phyloP scores from a whole-genome alignment of 768 basidiomycete species.

The Mycena sanguinolenta region DNA sequence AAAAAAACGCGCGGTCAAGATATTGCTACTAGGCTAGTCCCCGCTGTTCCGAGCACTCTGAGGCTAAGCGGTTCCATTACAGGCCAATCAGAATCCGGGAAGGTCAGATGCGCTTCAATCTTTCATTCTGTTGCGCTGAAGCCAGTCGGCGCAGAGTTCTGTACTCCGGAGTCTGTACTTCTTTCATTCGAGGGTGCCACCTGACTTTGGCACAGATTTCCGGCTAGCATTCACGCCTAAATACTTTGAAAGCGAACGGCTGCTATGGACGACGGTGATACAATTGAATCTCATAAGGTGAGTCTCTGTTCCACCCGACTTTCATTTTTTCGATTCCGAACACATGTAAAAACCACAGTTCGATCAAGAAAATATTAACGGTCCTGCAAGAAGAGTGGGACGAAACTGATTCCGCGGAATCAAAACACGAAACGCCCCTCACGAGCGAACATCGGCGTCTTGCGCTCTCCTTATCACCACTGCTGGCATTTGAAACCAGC shows the following conservation, averaged over 20 bases:
- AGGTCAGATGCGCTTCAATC: constrained; percentile 39
- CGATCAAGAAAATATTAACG: constrained; percentile 59
- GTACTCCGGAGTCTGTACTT: constrained; percentile 31
- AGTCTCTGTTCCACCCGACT: constrained; percentile 8
- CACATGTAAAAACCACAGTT: constrained; percentile 42
- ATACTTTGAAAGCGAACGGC: constrained; percentile 59
- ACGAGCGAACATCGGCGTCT: constrained; percentile 26
- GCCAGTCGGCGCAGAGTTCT: constrained; percentile 21
- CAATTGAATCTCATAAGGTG: constrained; percentile 67
- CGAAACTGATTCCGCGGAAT: constrained; percentile 15
- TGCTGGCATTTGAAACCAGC: constrained; percentile 60
- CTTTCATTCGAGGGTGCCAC: too few relatives aligned
- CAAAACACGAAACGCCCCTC: constrained; percentile 21
- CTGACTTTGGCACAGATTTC: constrained; percentile 52
- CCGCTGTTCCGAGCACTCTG: background rate
- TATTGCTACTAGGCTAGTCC: constrained; percentile 53
- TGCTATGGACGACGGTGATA: constrained; percentile 63
- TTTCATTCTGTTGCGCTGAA: background rate
- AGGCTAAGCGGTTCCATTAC: background rate
- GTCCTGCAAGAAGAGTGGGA: constrained; percentile 55
- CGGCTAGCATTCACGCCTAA: constrained; percentile 62
- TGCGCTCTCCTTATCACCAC: constrained; percentile 41
- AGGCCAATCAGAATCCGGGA: constrained; percentile 58
- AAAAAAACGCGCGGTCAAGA: constrained; percentile 55
- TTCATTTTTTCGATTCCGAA: background rate